Percentiles rank a stretch among this genome's conserved stretches.
Evolutionary conservation across 1,284 basidiomycete genomes (phyloP).

Genomic region (Agroathelia rolfsii): DNA sequence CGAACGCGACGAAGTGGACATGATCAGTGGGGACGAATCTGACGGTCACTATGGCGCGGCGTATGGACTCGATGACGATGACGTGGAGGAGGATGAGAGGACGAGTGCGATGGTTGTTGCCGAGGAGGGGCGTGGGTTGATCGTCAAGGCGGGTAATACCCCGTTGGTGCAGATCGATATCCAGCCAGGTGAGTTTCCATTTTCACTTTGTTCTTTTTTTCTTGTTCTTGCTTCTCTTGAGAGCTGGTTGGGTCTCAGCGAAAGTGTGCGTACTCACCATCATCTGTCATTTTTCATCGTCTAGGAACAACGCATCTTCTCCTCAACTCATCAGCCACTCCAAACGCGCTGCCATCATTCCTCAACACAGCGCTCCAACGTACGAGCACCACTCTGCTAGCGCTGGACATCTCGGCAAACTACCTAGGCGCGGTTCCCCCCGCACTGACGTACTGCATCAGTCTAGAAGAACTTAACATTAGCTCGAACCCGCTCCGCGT

Average conservation of each 20-base stretch:
- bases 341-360: constrained; percentile 67
- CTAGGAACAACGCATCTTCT: constrained; percentile 85
- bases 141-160: constrained; percentile 58
- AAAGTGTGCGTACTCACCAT: constrained; percentile 7
- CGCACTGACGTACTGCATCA: constrained; percentile 64
- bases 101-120: constrained; percentile 69
- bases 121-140: constrained; percentile 73
- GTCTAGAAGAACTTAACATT: constrained; percentile 90
- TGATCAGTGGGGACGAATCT: constrained; percentile 62
- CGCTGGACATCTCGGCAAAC: constrained; percentile 85
- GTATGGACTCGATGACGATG: constrained; percentile 41
- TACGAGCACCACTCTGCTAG: constrained; percentile 70
- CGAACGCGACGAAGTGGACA: constrained; percentile 61
- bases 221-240: constrained; percentile 6
- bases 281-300: constrained; percentile 9
- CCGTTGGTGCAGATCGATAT: constrained; percentile 54
- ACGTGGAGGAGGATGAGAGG: constrained; percentile 50
- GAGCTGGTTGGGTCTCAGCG: too few relatives aligned
- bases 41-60: constrained; percentile 45
- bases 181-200: constrained; percentile 46
- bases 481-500: constrained; percentile 82
- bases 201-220: constrained; percentile 8
- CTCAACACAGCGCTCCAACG: constrained; percentile 59
- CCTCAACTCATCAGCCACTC: constrained; percentile 66
- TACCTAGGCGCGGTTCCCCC: constrained; percentile 76